Evolutionary conservation across 2,329 filamentous ascomycete genomes (phyloP).

Genomic region (Penicillium olsonii): DNA sequence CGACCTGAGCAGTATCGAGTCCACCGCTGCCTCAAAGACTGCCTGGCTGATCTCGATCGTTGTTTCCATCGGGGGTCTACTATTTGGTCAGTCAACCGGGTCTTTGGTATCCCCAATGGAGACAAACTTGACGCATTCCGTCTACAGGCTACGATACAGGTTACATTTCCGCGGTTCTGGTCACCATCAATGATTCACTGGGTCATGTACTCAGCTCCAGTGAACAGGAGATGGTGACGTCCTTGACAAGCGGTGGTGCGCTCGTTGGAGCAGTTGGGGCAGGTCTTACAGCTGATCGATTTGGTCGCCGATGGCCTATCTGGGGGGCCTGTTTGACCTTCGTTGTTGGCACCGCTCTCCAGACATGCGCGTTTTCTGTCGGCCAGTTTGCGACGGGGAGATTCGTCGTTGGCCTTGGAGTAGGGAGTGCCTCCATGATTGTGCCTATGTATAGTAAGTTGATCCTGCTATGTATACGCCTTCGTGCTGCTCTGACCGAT

Average conservation of each 20-base stretch:
- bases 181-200: conserved; percentile 11
- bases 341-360: conserved; percentile 45
- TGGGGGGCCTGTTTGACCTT: conserved; percentile 48
- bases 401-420: conserved; percentile 33
- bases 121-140: neutral
- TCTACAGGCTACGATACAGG: conserved; percentile 15
- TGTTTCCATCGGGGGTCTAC: conserved; percentile 14
- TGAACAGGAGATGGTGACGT: conserved; percentile 19
- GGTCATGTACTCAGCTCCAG: conserved; percentile 13
- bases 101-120: neutral
- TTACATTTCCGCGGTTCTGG: conserved; percentile 16
- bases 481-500: neutral
- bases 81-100: conserved; percentile 9
- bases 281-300: conserved; percentile 37
- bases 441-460: conserved; percentile 17
- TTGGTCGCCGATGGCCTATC: conserved; percentile 48
- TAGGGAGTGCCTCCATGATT: conserved; percentile 28
- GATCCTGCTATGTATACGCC: conserved; percentile 32
- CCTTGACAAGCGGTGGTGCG: conserved; percentile 9
- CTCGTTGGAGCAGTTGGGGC: neutral
- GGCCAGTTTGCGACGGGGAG: conserved; percentile 33
- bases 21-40: conserved; percentile 12
- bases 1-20: conserved; percentile 11
- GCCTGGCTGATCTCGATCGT: conserved; percentile 17
- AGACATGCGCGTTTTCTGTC: conserved; percentile 29